Conservation (phyloP, 768 basidiomycete species). For the Suillus bovinus region DNA sequence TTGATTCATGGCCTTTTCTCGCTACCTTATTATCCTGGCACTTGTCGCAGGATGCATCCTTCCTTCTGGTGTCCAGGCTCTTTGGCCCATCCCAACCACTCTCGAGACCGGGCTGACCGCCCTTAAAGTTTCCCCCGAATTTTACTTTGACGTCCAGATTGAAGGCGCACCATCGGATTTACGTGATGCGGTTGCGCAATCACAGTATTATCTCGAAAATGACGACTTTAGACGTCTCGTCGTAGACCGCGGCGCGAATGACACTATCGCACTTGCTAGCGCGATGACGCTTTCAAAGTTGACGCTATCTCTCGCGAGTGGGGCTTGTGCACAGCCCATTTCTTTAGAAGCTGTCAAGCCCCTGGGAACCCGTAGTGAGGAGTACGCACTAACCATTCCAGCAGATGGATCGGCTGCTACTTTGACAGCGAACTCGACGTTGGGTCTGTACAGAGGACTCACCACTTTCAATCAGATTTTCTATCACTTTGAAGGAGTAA, state of each 20-base stretch:
- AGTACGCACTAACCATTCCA: constrained; percentile 43
- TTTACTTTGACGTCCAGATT: constrained; percentile 28
- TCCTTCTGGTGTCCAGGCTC: constrained; percentile 11
- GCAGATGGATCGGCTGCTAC: constrained; percentile 35
- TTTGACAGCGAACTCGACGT: constrained; percentile 43
- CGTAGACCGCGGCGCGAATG: constrained; percentile 38
- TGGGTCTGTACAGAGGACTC: constrained; percentile 55
- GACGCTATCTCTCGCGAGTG: constrained; percentile 24
- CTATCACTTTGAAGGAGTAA: constrained; percentile 36
- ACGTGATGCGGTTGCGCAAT: constrained; percentile 31
- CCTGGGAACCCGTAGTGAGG: constrained; percentile 42
- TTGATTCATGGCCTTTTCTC: constrained; percentile 7
- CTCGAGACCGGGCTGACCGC: constrained; percentile 27
- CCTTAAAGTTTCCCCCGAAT: constrained; percentile 27
- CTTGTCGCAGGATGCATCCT: constrained; percentile 15
- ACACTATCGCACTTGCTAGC: constrained; percentile 25
- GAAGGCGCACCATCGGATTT: constrained; percentile 34
- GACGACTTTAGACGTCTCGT: constrained; percentile 43
- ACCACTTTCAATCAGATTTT: constrained; percentile 60
- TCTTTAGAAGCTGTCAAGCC: constrained; percentile 35
- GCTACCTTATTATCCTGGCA: constrained; percentile 9
- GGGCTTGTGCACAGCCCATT: constrained; percentile 29
- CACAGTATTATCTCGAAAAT: constrained; percentile 31
- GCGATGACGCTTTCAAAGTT: constrained; percentile 31
- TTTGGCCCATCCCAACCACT: constrained; percentile 36